Evolutionary conservation across 1,284 basidiomycete species (phyloP).

Genomic region (Malassezia sympodialis): DNA sequence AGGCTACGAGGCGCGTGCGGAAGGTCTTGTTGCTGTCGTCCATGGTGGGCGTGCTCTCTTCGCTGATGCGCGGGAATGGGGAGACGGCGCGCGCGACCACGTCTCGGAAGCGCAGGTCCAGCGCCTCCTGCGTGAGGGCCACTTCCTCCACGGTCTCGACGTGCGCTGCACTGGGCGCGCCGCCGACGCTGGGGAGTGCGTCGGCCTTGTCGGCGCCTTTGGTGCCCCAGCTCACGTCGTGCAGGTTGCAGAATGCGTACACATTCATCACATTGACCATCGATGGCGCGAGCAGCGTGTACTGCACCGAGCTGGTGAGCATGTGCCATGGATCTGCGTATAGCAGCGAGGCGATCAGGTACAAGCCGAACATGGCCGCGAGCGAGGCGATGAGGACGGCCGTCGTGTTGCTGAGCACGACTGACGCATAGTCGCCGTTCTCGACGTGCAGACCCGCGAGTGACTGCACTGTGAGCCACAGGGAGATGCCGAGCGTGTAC

Average conservation of each 20-base stretch:
- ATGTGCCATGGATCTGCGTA: constrained; percentile 98
- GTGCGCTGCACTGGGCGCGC: constrained; percentile 52
- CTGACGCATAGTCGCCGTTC: constrained; percentile 15
- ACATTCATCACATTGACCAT: constrained; percentile 91
- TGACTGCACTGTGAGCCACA: constrained; percentile 42
- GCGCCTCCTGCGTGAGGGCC: constrained; percentile 60
- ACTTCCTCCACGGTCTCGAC: constrained; percentile 53
- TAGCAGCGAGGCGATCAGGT: constrained; percentile 69
- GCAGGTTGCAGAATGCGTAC: constrained; percentile 71
- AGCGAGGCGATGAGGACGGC: constrained; percentile 42
- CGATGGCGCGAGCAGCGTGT: constrained; percentile 69
- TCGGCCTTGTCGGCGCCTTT: constrained; percentile 94
- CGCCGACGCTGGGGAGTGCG: constrained; percentile 74
- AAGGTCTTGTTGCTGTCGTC: constrained; percentile 49
- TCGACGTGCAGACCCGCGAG: constrained; percentile 16
- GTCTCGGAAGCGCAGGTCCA: constrained; percentile 84
- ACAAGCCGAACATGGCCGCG: constrained; percentile 45
- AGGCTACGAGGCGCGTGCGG: constrained; percentile 45
- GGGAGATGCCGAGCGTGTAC: constrained; percentile 39
- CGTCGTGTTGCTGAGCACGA: constrained; percentile 33
- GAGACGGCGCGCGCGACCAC: constrained; percentile 85
- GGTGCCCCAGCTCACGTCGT: constrained; percentile 71
- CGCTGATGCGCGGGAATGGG: constrained; percentile 63
- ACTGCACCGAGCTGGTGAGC: constrained; percentile 91
- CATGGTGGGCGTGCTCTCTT: constrained; percentile 68